Percentiles rank a stretch among this genome's conserved stretches.
phyloP scores from a whole-genome alignment of 1,284 basidiomycete genomes.

The Tetrapyrgos nigripes region DNA sequence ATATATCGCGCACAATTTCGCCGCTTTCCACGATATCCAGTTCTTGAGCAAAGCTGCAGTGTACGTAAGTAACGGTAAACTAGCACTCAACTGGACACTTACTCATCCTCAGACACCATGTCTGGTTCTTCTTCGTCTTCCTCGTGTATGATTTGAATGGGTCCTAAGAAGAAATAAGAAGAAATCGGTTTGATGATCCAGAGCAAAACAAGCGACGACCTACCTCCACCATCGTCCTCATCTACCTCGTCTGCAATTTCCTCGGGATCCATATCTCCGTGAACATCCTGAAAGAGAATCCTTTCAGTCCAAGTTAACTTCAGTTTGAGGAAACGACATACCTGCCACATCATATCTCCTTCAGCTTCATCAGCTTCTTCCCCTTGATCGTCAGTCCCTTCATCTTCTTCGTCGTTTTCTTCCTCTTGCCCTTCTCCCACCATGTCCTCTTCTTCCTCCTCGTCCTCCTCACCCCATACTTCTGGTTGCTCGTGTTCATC shows the following conservation, averaged over 20 bases:
- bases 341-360: conserved; percentile 79
- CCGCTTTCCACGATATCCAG: conserved; percentile 54
- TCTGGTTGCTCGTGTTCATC: conserved; percentile 68
- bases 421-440: conserved; percentile 56
- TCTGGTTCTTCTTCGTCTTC: conserved; percentile 69
- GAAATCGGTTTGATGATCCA: neutral
- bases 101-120: conserved; percentile 77
- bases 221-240: conserved; percentile 61
- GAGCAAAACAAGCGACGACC: conserved; percentile 27
- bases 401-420: conserved; percentile 58
- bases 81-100: conserved; percentile 24
- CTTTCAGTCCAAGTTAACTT: neutral
- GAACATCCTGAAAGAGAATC: conserved; percentile 59
- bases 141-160: conserved; percentile 60
- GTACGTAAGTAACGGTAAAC: neutral
- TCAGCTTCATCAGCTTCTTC: conserved; percentile 46
- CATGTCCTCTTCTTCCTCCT: conserved; percentile 62
- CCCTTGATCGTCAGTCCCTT: conserved; percentile 59
- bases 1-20: conserved; percentile 49
- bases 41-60: conserved; percentile 54
- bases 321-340: conserved; percentile 39
- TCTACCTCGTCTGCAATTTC: conserved; percentile 54
- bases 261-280: conserved; percentile 58
- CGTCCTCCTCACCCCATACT: conserved; percentile 66
- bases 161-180: conserved; percentile 37